Base-by-base conservation (phyloP, 805 yeast species). In the Metschnikowia chrysomelidarum region DNA sequence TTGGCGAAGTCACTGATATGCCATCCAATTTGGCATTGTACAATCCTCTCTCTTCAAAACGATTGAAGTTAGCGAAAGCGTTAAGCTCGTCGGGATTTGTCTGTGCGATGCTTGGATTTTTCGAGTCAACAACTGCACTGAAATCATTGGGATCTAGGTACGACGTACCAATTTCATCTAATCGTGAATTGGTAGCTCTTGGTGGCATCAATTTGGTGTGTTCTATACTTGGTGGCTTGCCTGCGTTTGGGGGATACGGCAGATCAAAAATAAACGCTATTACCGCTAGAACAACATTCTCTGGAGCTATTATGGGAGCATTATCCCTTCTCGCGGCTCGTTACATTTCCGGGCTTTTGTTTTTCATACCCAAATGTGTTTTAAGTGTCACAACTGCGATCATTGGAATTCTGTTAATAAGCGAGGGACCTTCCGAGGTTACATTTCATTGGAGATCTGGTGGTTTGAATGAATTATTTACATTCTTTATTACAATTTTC, bases 181-280 rank as follows among this genome's bases (percentile, higher is more conserved):
- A 93, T 57, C 74, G 97, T 41, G 98, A 91, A 56, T 64, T 91
- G 26, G 89, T 93, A 4, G 97, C 97, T 0, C 65, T 91, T 19
- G 98, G 98, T 1, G 60, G 75, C 10, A 77, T 83, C 36, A 91
- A 89, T 48, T 41, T 87, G 2, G 60, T 73, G 0, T 80, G 80
- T 0, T 73, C 87, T 3, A 56, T 78, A 36, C 83, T 86, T 27
- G 77, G 76, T 2, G 83, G 88, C 0, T 64, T 91, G 11, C 97
- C 98, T 0, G 78, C 95, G 0, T 89, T 89, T 69, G 98, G 98
- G 7, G 98, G 98, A 0, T 91, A 89, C 54, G 98, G 96, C 2
- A 73, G 98, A 51, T 83, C 95, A 12, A 88, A 85, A 51, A 80
- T 91, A 40, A 91, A 91, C 62, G 83, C 89, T 1, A 65, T 87